Percentiles rank a stretch among this genome's conserved stretches.
phyloP scores from a whole-genome alignment of 345 rosid species.

The Linum trigynum region DNA sequence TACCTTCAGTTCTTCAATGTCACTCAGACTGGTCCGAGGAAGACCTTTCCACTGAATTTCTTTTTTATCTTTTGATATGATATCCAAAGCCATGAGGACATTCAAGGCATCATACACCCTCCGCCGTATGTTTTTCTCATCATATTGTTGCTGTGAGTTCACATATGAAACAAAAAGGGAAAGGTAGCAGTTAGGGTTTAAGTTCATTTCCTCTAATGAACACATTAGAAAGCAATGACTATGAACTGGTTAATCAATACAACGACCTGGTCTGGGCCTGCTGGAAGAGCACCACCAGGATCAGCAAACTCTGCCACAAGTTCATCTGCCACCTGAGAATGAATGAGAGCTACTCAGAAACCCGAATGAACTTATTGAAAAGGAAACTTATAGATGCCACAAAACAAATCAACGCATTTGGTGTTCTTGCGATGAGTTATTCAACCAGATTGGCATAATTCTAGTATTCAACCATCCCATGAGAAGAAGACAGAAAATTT shows the following conservation, averaged over 20 bases:
- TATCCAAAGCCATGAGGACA: slow-evolving; percentile 99
- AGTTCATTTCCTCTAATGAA: slow-evolving; percentile 7
- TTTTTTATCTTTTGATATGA: slow-evolving; percentile 91
- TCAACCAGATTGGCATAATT: too few species aligned
- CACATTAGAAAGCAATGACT: not conserved
- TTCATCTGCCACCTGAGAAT: slow-evolving; percentile 94
- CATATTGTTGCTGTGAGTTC: slow-evolving; percentile 76
- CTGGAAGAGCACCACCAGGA: slow-evolving; percentile 45
- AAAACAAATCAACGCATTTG: not conserved
- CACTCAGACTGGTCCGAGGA: slow-evolving; percentile 85
- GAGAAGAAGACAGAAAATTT: too few species aligned
- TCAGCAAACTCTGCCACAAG: slow-evolving; percentile 97
- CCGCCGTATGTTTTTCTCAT: slow-evolving; percentile 94
- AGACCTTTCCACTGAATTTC: slow-evolving; percentile 99
- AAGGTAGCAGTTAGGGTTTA: slow-evolving; percentile 4
- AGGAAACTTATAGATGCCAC: not conserved
- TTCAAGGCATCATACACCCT: slow-evolving; percentile 98
- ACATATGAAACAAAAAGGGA: slow-evolving; percentile 2
- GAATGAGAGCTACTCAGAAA: slow-evolving; percentile 28
- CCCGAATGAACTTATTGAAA: slow-evolving; percentile 4
- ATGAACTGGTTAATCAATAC: slow-evolving; percentile 4
- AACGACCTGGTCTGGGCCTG: slow-evolving; percentile 88
- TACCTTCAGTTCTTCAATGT: slow-evolving; percentile 95
- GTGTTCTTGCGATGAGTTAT: not conserved
- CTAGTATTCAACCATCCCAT: too few species aligned